Conservation (phyloP, 1,139 yeast species). For the Lodderomyces oxycetoniae region DNA sequence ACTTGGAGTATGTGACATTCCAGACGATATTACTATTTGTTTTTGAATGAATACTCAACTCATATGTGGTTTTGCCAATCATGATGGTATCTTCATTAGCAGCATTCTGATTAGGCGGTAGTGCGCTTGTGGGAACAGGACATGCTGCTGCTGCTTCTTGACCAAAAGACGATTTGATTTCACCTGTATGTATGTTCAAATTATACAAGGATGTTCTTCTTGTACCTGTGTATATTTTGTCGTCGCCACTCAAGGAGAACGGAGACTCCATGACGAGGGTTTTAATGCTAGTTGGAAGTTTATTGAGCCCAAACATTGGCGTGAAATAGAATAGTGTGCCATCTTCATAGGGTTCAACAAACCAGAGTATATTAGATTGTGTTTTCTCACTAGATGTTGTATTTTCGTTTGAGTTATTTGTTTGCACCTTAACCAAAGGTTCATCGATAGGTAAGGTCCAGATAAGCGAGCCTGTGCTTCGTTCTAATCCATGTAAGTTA, state of each 20-base stretch:
- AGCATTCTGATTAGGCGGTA: constrained; percentile 14
- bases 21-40: constrained; percentile 58
- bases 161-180: constrained; percentile 71
- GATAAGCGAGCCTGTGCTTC: constrained; percentile 68
- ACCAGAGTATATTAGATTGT: constrained; percentile 50
- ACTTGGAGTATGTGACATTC: constrained; percentile 83
- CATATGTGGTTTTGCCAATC: constrained; percentile 49
- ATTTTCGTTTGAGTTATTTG: constrained; percentile 19
- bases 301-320: constrained; percentile 71
- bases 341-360: constrained; percentile 86
- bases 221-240: constrained; percentile 84
- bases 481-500: constrained; percentile 72
- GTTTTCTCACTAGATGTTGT: constrained; percentile 3
- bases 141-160: no score
- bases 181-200: constrained; percentile 72
- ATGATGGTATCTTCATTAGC: constrained; percentile 30
- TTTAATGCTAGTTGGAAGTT: constrained; percentile 75
- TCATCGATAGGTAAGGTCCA: constrained; percentile 69
- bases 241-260: constrained; percentile 72
- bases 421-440: constrained; percentile 46
- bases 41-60: constrained; percentile 49
- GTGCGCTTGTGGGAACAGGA: constrained; percentile 27
- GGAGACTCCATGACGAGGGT: constrained; percentile 83
- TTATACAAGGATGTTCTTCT: constrained; percentile 73
- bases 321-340: constrained; percentile 86